Percentiles rank a stretch among this genome's conserved stretches.
phyloP scores from a whole-genome alignment of 2,329 filamentous ascomycete species.

The Xylariomycetidae sp. region DNA sequence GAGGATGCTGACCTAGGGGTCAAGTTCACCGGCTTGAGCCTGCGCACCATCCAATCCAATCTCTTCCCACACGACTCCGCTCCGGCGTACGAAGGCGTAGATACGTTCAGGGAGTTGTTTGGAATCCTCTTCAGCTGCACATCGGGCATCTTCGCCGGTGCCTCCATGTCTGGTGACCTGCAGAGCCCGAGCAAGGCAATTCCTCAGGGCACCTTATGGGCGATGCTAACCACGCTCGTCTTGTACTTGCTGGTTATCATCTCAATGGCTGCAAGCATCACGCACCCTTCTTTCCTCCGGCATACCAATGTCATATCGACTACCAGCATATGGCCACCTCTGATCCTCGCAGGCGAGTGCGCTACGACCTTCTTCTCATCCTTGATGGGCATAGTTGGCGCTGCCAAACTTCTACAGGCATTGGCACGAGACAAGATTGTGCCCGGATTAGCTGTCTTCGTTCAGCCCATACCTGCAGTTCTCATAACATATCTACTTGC shows the following conservation, averaged over 20 bases:
- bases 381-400: conserved; percentile 80
- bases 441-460: conserved; percentile 70
- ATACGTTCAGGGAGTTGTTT: conserved; percentile 76
- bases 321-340: conserved; percentile 65
- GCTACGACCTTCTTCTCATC: conserved; percentile 80
- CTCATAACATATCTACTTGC: conserved; percentile 69
- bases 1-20: conserved; percentile 54
- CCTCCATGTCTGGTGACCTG: conserved; percentile 85
- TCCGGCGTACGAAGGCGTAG: conserved; percentile 54
- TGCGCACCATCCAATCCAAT: conserved; percentile 67
- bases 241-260: conserved; percentile 72
- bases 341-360: conserved; percentile 77
- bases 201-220: conserved; percentile 75
- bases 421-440: conserved; percentile 73
- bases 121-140: conserved; percentile 74
- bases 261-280: conserved; percentile 71
- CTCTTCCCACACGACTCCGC: conserved; percentile 63
- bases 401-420: conserved; percentile 78
- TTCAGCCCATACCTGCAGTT: conserved; percentile 73
- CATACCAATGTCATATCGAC: conserved; percentile 77
- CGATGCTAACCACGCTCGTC: conserved; percentile 68
- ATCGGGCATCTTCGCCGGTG: conserved; percentile 60
- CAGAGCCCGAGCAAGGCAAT: conserved; percentile 79
- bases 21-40: conserved; percentile 71
- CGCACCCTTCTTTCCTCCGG: conserved; percentile 64